Evolutionary conservation across 2,329 filamentous ascomycete species (phyloP).

Genomic region (Aspergillus sp.): DNA sequence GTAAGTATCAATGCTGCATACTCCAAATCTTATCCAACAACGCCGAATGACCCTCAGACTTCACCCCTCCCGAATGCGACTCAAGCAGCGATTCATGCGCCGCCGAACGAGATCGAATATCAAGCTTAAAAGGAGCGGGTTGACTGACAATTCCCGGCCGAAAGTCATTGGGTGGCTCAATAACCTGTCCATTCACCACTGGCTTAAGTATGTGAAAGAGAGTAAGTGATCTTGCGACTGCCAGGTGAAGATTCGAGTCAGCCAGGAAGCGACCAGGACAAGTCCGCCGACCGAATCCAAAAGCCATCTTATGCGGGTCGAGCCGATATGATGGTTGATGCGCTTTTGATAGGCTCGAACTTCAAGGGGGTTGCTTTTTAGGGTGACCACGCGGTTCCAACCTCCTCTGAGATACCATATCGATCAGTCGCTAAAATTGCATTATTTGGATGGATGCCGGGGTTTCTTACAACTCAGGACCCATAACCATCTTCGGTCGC

Average conservation of each 20-base stretch:
- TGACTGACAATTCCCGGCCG: conserved; percentile 13
- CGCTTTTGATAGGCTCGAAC: no score
- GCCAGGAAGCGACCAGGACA: conserved; percentile 23
- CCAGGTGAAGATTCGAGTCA: conserved; percentile 21
- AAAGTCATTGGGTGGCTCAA: conserved; percentile 13
- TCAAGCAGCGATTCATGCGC: conserved; percentile 1
- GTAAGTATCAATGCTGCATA: no score
- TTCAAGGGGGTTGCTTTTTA: no score
- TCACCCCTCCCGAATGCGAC: no score
- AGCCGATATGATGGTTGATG: no score
- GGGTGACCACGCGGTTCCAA: no score
- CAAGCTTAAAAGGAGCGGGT: conserved; percentile 8
- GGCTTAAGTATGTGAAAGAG: conserved; percentile 20
- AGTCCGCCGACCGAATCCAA: conserved; percentile 23
- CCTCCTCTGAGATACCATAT: no score
- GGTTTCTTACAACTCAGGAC: conserved; percentile 35
- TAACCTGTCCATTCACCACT: conserved; percentile 10
- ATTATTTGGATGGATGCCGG: no score
- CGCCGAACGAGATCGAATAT: conserved; percentile 9
- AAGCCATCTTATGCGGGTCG: conserved; percentile 30
- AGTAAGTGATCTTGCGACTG: conserved; percentile 14
- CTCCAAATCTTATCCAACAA: no score
- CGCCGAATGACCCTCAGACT: no score
- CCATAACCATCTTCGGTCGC: conserved; percentile 29
- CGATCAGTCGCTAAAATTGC: no score